phyloP scores from a whole-genome alignment of 2,329 filamentous ascomycete genomes.

The Fusarium globosum region DNA sequence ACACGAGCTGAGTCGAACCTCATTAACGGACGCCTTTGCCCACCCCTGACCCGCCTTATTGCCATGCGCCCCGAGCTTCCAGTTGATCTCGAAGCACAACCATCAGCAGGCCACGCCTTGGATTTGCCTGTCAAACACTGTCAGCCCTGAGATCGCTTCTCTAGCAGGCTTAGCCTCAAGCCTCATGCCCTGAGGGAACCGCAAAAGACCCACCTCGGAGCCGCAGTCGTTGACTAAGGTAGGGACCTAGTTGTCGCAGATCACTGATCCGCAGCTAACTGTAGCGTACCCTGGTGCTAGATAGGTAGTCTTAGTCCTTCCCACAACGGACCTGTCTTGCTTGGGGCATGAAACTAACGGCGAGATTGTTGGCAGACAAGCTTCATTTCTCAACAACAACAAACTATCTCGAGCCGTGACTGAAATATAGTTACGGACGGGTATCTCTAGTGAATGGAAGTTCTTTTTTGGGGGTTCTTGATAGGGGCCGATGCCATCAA shows the following conservation, averaged over 20 bases:
- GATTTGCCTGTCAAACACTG: constrained; percentile 29
- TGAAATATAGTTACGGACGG: not conserved
- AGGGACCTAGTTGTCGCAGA: constrained; percentile 30
- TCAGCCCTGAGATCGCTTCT: constrained; percentile 13
- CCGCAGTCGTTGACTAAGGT: constrained; percentile 39
- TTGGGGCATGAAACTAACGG: constrained; percentile 32
- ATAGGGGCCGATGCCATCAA: constrained; percentile 22
- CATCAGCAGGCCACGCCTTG: not conserved
- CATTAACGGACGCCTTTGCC: not conserved
- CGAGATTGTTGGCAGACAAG: constrained; percentile 10
- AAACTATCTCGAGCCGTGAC: not conserved
- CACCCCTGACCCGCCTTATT: constrained; percentile 27
- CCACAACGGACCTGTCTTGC: not conserved
- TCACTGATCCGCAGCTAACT: constrained; percentile 45
- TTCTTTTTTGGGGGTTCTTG: constrained; percentile 4
- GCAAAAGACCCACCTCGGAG: constrained; percentile 45
- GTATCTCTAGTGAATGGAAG: not conserved
- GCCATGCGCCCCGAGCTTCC: constrained; percentile 11
- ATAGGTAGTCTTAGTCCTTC: not conserved
- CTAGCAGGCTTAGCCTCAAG: constrained; percentile 19
- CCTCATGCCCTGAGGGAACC: constrained; percentile 42
- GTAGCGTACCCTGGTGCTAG: not conserved
- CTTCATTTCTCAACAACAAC: constrained; percentile 22
- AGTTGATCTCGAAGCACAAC: constrained; percentile 7
- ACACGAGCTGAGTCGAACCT: constrained; percentile 23